Evolutionary conservation across 148 eudicot species (phyloP).

Genomic region (Camellia granthamiana): DNA sequence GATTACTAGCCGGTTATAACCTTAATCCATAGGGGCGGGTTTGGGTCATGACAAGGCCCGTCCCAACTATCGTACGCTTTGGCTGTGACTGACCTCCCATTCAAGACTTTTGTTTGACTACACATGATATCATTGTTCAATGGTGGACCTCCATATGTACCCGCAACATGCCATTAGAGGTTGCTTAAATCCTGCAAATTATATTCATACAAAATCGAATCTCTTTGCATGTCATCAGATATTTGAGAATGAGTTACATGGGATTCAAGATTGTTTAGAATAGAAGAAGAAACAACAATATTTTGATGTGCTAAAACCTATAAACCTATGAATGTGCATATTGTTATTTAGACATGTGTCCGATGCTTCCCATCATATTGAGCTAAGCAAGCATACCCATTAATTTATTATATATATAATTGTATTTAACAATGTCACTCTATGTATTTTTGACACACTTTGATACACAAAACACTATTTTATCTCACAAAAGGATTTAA

Average conservation of each 20-base stretch:
- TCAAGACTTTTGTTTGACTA: conserved; percentile 56
- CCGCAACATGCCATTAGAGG: conserved; percentile 80
- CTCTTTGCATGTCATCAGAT: not conserved
- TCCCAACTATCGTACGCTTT: conserved; percentile 61
- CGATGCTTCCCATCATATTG: no score
- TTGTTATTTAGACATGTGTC: no score
- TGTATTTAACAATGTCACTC: no score
- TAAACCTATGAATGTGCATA: no score
- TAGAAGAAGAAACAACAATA: not conserved
- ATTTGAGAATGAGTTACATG: not conserved
- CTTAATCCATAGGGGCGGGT: not conserved
- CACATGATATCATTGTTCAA: conserved; percentile 64
- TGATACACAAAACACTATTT: no score
- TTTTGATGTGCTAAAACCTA: no score
- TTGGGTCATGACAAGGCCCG: conserved; percentile 39
- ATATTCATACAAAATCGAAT: not conserved
- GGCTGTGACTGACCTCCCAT: conserved; percentile 60
- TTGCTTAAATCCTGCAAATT: conserved; percentile 69
- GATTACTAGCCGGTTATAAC: no score
- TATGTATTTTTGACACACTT: no score
- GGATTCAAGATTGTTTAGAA: not conserved
- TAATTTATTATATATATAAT: no score
- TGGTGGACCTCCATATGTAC: conserved; percentile 60
- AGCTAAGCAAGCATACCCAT: no score
- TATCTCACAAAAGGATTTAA: no score